Base-by-base conservation (phyloP, 192 early-diverging fungal genomes). In the Obelidium mucronatum region DNA sequence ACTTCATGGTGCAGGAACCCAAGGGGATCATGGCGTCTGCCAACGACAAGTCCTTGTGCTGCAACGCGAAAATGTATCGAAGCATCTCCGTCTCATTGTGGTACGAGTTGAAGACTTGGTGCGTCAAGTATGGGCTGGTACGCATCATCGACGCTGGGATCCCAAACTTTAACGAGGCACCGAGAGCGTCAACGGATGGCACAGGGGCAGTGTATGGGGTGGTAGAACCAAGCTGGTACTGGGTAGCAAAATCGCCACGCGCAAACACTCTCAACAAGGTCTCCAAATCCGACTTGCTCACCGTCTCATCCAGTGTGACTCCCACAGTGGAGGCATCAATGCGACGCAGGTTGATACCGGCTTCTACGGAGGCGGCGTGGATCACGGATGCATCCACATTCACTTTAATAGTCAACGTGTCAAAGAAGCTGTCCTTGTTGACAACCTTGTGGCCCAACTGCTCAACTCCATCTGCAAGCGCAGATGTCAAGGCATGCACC, bases 31-130 rank as follows among this genome's bases (percentile, higher is more conserved):
- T 99, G 52, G 98, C 96, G 83, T 99, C 93, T 62, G 92, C 93
- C 61, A 99, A 85, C n/a, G 95, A 97, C 83, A 99, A 86, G 86
- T 99, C 98, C 90, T 97, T 98, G 89, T 90, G 93, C 86, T 97
- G 95, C 36, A 99, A 89, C 74, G 95, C 90, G 67, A 91, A 88
- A 68, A 99, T 93, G 87, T 99, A 99, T 65, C 98, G 92, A 63
- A 99, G 88, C 93, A 99, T 96, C 79, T 98, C 95, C 19, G 98
- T 99, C 83, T 99, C 98, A 28, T 94, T 97, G 85, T 98, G 98
- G 83, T 96, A 91, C 67, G 89, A 83, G 90, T 94, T 96, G 88
- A 99, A 99, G 73, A 99, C 90, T 40, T 91, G 90, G 85, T 99
- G 96, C 31, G 91, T 91, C 54, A 99, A 81, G 82, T 90, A 96